phyloP scores from a whole-genome alignment of 73 alveolate species.

The Uronychia binucleata region DNA sequence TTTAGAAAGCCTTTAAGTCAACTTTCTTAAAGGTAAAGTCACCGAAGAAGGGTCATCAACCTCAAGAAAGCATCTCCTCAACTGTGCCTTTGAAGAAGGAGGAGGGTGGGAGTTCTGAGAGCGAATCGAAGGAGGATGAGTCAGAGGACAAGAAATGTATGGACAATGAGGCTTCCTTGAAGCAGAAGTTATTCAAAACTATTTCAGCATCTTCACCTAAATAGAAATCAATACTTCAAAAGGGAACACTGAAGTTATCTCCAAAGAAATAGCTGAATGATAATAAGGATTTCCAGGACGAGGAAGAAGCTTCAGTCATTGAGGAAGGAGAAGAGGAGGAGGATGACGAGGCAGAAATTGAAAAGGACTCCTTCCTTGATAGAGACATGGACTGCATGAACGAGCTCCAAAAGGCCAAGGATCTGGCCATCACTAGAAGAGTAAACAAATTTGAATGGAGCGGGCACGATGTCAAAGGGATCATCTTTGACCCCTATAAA shows the following conservation, averaged over 20 bases:
- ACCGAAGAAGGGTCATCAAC: not conserved
- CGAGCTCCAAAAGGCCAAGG: slow-evolving; percentile 36
- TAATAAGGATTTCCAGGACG: too few relatives aligned
- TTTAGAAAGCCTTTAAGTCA: not conserved
- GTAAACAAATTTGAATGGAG: slow-evolving; percentile 31
- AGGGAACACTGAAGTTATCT: not conserved
- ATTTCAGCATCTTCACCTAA: not conserved
- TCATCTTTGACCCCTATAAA: slow-evolving; percentile 41
- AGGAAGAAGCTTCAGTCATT: slow-evolving; percentile 14
- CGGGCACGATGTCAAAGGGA: slow-evolving; percentile 31
- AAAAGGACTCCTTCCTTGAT: slow-evolving; percentile 38
- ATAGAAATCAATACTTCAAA: slow-evolving; percentile 16
- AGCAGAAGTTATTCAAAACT: not conserved
- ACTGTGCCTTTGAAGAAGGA: slow-evolving; percentile 9
- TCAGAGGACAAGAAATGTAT: slow-evolving; percentile 9
- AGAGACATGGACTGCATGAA: slow-evolving; percentile 6
- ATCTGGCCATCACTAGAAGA: slow-evolving; percentile 7
- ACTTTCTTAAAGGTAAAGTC: not conserved
- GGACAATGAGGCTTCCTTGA: not conserved
- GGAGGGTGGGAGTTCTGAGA: not conserved
- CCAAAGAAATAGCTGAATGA: not conserved
- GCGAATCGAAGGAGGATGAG: slow-evolving; percentile 11
- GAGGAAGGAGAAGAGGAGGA: slow-evolving; percentile 27
- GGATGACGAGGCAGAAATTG: slow-evolving; percentile 14
- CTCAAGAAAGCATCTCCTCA: not conserved